A percentile compares a stretch with the other conserved stretches of the same genome.
phyloP scores from a whole-genome alignment of 345 rosid genomes.

The Balakata baccata region DNA sequence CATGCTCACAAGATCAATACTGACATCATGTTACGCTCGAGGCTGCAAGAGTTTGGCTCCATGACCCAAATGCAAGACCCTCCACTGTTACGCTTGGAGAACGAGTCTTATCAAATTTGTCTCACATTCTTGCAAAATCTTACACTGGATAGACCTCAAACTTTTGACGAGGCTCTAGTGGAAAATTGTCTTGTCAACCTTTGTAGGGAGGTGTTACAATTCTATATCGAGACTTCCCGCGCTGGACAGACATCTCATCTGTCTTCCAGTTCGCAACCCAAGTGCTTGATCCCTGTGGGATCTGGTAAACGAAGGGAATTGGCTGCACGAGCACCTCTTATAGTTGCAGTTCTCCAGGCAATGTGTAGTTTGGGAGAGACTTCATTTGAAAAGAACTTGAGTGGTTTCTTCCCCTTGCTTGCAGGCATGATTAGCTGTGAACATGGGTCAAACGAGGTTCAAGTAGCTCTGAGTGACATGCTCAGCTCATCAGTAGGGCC shows the following conservation, averaged over 20 bases:
- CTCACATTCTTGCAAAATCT: slow-evolving; percentile 86
- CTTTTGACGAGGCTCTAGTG: slow-evolving; percentile 50
- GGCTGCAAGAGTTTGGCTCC: slow-evolving; percentile 75
- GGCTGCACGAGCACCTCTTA: slow-evolving; percentile 71
- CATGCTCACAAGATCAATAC: slow-evolving; percentile 80
- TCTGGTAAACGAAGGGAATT: slow-evolving; percentile 88
- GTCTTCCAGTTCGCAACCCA: slow-evolving; percentile 33
- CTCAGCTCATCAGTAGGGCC: slow-evolving; percentile 80
- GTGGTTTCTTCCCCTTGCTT: slow-evolving; percentile 69
- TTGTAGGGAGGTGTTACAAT: slow-evolving; percentile 69
- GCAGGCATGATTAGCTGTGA: slow-evolving; percentile 82
- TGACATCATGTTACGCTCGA: slow-evolving; percentile 50
- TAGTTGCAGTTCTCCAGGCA: slow-evolving; percentile 76
- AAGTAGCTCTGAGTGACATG: slow-evolving; percentile 87
- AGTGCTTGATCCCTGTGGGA: slow-evolving; percentile 80
- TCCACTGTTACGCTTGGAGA: slow-evolving; percentile 86
- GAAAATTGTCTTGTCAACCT: slow-evolving; percentile 66
- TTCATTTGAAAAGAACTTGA: slow-evolving; percentile 66
- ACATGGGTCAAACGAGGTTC: slow-evolving; percentile 90
- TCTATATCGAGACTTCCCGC: slow-evolving; percentile 54
- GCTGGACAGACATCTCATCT: slow-evolving; percentile 43
- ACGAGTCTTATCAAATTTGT: slow-evolving; percentile 91
- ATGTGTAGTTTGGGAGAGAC: slow-evolving; percentile 71
- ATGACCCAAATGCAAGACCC: slow-evolving; percentile 99
- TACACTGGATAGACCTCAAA: slow-evolving; percentile 50